Base-by-base conservation (phyloP, 306 rosid genomes). In the Dicorynia guianensis region DNA sequence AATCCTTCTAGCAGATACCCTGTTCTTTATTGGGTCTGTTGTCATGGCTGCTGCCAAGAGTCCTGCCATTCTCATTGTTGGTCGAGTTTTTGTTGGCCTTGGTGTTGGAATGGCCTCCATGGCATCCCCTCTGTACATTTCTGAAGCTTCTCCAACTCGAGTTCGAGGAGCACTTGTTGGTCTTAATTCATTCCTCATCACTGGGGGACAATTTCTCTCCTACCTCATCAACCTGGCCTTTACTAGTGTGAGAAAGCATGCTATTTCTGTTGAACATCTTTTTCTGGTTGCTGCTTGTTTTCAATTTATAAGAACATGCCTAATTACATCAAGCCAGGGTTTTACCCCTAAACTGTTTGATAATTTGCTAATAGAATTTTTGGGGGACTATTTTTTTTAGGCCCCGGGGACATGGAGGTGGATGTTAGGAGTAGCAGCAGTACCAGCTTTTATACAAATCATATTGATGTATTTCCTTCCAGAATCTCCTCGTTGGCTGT, bases 401-500 rank as follows among this genome's bases (percentile, higher is more conserved):
- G 87, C 73, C 56, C 81, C 67, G 0, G 93, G 89, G 42, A 89
- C 89, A 25, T 89, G 93, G 91, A 79, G 93, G 49, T 89, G 91
- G 93, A 89, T 89, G 93, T 46, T 89, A 69, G 91, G 93, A 52
- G 82, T 85, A 15, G 93, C 91, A 11, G 85, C 81, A 63, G 38
- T 75, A 17, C 94, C 91, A 44, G 91, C 88, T 52, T 0, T 87
- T n/a, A 0, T 85, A 15, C 91, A 89, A 62, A 39, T 85, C 34
- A 0, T 69, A 36, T 38, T 85, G 34, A 85, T 89, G 91, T 3
- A 47, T 1, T 20, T 64, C 61, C 88, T 89, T 30, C 93, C 93
- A 5, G 93, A 89, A 71, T 89, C 93, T 0, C 93, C 93, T 0
- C 91, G 91, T 56, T 89, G 93, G 93, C 74, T 89, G 6, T 89